Conservation (phyloP, 1,139 yeast species). For the Wickerhamomyces sp. region DNA sequence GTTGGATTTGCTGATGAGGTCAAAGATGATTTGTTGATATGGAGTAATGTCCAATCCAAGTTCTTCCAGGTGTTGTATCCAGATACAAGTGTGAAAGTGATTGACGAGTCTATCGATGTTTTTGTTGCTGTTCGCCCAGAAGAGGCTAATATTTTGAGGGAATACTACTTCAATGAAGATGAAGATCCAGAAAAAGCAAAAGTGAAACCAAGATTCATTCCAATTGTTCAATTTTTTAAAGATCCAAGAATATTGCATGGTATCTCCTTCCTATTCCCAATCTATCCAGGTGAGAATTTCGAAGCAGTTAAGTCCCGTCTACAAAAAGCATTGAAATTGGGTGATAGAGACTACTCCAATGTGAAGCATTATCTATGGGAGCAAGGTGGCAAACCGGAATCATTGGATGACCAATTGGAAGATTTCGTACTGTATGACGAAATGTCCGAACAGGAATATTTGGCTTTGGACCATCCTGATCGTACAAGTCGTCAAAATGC, state of each 20-base stretch:
- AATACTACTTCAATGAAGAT: slow-evolving; percentile 17
- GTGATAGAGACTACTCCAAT: slow-evolving; percentile 73
- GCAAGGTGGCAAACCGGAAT: slow-evolving; percentile 33
- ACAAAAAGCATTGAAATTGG: slow-evolving; percentile 64
- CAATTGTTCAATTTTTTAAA: slow-evolving; percentile 72
- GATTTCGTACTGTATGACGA: slow-evolving; percentile 51
- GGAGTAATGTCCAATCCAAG: slow-evolving; percentile 31
- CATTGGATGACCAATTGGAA: slow-evolving; percentile 36
- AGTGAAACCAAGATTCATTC: slow-evolving; percentile 29
- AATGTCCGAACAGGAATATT: slow-evolving; percentile 42
- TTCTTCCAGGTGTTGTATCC: slow-evolving; percentile 29
- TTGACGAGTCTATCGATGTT: slow-evolving; percentile 25
- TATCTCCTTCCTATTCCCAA: slow-evolving; percentile 75
- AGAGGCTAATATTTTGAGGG: slow-evolving; percentile 21
- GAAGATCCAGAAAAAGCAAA: slow-evolving; percentile 10
- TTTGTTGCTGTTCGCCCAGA: slow-evolving; percentile 37
- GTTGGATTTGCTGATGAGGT: slow-evolving; percentile 46
- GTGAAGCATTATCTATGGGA: slow-evolving; percentile 48
- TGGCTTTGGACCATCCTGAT: slow-evolving; percentile 88
- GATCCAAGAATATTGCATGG: slow-evolving; percentile 73
- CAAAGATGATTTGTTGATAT: slow-evolving; percentile 43
- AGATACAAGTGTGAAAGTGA: slow-evolving; percentile 24
- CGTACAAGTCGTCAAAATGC: slow-evolving; percentile 37
- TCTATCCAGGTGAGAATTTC: slow-evolving; percentile 61
- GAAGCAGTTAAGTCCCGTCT: slow-evolving; percentile 63